These are phyloP conservation scores for Candida coleopterorum DNA, from an alignment of 805 yeast genomes.

Conservation along the genomic window DNA sequence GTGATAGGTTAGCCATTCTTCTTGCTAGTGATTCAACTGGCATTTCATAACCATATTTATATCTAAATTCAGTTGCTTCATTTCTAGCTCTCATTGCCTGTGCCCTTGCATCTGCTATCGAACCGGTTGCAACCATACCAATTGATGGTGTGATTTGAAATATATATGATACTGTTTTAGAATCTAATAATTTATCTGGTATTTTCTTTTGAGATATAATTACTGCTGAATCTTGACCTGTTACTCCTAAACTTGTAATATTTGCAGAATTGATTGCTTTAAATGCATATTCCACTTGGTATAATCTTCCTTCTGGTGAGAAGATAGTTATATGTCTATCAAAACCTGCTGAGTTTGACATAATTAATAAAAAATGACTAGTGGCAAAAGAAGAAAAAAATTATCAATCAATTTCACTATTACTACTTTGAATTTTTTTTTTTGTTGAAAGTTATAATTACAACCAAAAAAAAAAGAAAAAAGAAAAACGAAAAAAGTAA, in stretches of 20 bases:
- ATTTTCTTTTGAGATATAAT: conserved; percentile 92
- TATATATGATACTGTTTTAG: conserved; percentile 79
- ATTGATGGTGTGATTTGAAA: conserved; percentile 76
- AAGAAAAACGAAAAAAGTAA: not conserved
- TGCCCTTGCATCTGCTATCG: conserved; percentile 92
- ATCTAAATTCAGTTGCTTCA: conserved; percentile 95
- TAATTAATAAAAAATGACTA: not conserved
- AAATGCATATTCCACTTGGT: conserved; percentile 97
- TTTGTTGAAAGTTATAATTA: no score
- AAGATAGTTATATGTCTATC: conserved; percentile 98
- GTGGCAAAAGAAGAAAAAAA: conserved; percentile 5
- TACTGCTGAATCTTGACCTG: conserved; percentile 84
- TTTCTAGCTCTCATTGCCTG: conserved; percentile 85
- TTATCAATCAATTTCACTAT: no score
- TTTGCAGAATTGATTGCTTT: conserved; percentile 93
- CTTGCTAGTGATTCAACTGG: conserved; percentile 91
- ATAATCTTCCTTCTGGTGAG: conserved; percentile 96
- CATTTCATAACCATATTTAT: conserved; percentile 94
- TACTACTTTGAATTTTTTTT: no score
- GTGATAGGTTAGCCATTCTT: conserved; percentile 93
- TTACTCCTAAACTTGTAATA: conserved; percentile 81
- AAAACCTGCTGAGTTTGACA: conserved; percentile 78
- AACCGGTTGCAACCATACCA: conserved; percentile 92
- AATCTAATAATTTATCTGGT: conserved; percentile 89
- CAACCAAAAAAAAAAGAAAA: conserved; percentile 1